Evolutionary conservation across 1,284 basidiomycete genomes (phyloP).

Genomic region (Trametes polyzona): DNA sequence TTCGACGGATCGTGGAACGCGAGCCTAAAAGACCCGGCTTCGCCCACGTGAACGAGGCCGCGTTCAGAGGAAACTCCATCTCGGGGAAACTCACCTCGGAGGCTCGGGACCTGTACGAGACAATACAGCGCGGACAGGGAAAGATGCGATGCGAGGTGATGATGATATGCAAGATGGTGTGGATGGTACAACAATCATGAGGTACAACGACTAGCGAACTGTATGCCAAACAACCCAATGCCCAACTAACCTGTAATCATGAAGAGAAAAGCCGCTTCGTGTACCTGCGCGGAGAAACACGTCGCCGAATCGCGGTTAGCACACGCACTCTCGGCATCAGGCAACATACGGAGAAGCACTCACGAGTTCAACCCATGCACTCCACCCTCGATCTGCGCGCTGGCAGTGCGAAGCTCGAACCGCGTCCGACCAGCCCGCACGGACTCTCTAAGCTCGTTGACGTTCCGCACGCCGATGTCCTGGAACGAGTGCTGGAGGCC

Average conservation of each 20-base stretch:
- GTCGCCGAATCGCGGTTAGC: conserved; percentile 13
- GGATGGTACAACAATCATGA: conserved; percentile 21
- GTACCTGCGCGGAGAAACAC: conserved; percentile 27
- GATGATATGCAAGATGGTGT: conserved; percentile 11
- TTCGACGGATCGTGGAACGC: neutral
- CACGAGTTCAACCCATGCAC: conserved; percentile 92
- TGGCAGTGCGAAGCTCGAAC: conserved; percentile 95
- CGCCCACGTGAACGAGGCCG: conserved; percentile 4
- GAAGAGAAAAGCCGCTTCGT: conserved; percentile 34
- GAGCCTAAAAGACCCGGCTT: conserved; percentile 10
- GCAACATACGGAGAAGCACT: conserved; percentile 33
- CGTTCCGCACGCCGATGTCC: conserved; percentile 84
- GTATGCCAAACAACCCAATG: conserved; percentile 1
- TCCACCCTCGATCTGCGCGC: conserved; percentile 95
- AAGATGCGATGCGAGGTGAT: neutral
- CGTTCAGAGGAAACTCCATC: neutral
- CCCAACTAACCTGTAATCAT: conserved; percentile 13
- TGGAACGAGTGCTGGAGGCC: conserved; percentile 97
- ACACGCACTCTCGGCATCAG: conserved; percentile 18
- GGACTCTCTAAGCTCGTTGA: conserved; percentile 64
- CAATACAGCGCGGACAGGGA: neutral
- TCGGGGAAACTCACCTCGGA: conserved; percentile 9
- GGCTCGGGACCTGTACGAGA: neutral
- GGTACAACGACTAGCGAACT: conserved; percentile 15
- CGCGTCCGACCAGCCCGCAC: conserved; percentile 74